Conservation (phyloP, 2,329 filamentous ascomycete species). For the Aspergillus phoenicis region DNA sequence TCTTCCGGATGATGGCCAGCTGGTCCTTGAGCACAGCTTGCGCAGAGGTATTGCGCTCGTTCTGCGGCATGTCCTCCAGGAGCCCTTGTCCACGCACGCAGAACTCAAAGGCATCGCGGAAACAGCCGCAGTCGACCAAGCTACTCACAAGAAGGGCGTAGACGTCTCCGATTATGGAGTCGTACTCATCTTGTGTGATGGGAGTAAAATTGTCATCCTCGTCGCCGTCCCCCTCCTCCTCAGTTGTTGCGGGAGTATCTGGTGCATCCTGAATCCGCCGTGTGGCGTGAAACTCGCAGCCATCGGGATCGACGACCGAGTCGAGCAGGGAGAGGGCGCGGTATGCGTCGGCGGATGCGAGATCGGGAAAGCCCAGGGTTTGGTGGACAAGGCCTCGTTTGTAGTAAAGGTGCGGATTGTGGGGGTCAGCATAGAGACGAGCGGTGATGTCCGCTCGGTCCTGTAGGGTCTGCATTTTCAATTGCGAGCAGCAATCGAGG, state of each 20-base stretch:
- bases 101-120: conserved; percentile 46
- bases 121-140: conserved; percentile 43
- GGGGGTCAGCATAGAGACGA: conserved; percentile 41
- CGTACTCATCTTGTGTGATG: conserved; percentile 38
- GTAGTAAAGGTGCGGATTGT: conserved; percentile 46
- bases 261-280: conserved; percentile 42
- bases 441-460: conserved; percentile 61
- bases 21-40: conserved; percentile 28
- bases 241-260: conserved; percentile 27
- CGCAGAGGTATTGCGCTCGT: conserved; percentile 10
- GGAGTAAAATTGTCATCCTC: conserved; percentile 37
- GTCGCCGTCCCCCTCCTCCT: conserved; percentile 40
- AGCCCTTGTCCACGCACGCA: conserved; percentile 36
- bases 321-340: conserved; percentile 84
- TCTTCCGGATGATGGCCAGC: conserved; percentile 31
- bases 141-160: conserved; percentile 42
- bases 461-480: conserved; percentile 31
- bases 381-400: conserved; percentile 69
- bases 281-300: conserved; percentile 79
- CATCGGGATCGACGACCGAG: conserved; percentile 70
- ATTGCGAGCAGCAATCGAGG: not conserved
- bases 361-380: conserved; percentile 80
- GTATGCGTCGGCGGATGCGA: conserved; percentile 88
- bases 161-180: conserved; percentile 38
- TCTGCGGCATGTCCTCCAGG: conserved; percentile 15